These are phyloP conservation scores for Pouteria campechiana DNA, from an alignment of 179 eudicot species.

Conservation along the genomic window DNA sequence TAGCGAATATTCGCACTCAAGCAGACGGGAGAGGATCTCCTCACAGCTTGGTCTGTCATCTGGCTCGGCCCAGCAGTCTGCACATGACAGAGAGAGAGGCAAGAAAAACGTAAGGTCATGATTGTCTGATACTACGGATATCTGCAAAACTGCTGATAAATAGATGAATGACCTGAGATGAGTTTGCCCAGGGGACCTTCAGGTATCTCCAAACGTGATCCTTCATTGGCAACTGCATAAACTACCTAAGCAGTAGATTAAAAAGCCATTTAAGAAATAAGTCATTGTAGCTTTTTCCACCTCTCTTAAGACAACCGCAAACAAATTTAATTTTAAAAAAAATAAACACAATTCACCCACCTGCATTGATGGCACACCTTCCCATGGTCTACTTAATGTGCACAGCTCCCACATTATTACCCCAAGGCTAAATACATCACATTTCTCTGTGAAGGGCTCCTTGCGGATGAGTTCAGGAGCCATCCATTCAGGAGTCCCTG, in stretches of 20 bases:
- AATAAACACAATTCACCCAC: constrained; percentile 7
- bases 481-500: constrained; percentile 91
- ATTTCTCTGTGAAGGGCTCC: constrained; percentile 63
- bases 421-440: constrained; percentile 69
- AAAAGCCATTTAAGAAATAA: too few relatives aligned
- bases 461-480: constrained; percentile 70
- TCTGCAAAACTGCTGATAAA: background rate
- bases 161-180: constrained; percentile 29
- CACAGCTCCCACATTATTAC: constrained; percentile 73
- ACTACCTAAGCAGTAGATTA: constrained; percentile 34
- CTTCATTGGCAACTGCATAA: constrained; percentile 55
- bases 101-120: too few relatives aligned
- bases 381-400: constrained; percentile 62
- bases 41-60: constrained; percentile 42
- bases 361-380: constrained; percentile 49
- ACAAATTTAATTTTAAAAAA: background rate
- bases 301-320: background rate
- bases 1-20: constrained; percentile 39
- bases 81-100: too few relatives aligned
- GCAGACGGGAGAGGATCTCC: constrained; percentile 44
- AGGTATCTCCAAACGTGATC: constrained; percentile 45
- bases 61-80: constrained; percentile 75
- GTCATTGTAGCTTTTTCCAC: too few relatives aligned
- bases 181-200: constrained; percentile 63
- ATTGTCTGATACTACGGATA: background rate